Base-by-base conservation (phyloP, 1,139 yeast species). In the Oligophagozyma castellii region DNA sequence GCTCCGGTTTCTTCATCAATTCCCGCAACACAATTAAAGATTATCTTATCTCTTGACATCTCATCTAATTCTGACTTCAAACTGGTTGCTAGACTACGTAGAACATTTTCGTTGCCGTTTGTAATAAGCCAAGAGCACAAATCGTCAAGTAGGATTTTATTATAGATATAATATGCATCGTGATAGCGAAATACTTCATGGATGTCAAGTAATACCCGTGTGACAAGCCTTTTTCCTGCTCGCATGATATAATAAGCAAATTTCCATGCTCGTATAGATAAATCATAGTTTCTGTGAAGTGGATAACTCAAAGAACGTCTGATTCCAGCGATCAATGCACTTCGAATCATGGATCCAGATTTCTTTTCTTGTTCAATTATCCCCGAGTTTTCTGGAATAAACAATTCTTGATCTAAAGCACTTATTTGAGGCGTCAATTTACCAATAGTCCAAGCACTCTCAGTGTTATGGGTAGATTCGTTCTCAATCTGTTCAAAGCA, bases 371-470 rank as follows among this genome's bases (percentile, higher is more conserved):
- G n/a, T n/a, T n/a, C n/a, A n/a, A n/a, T n/a, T 12, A 29, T 12
- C 15, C 19, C 31, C 12, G 33, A 19, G 6, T 56, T 61, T 16
- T 57, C 61, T 2, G 56, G 53, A 16, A 61, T 62, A 26, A 61
- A 52, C 19, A 67, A 51, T 39, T 65, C 69, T 7, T 69, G 58
- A 48, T 84, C 96, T 24, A 89, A 58, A 39, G 66, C 72, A 5
- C 86, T 52, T 22, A 86, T 56, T 43, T 81, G 89, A 0, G 96
- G 94, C 0, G 74, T 59, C 20, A 89, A 50, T 43, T 77, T 83
- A 2, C 96, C 96, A 10, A 89, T 66, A 0, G 92, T 76, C 98
- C 96, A 89, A 0, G 93, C 84, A 36, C 93, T 78, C 53, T 89
- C 98, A 5, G 78, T 73, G 13, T 73, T 81, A 30, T 73, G 71